Conservation (phyloP, 495 filamentous ascomycete species). For the Pseudoneurospora amorphoporcata region DNA sequence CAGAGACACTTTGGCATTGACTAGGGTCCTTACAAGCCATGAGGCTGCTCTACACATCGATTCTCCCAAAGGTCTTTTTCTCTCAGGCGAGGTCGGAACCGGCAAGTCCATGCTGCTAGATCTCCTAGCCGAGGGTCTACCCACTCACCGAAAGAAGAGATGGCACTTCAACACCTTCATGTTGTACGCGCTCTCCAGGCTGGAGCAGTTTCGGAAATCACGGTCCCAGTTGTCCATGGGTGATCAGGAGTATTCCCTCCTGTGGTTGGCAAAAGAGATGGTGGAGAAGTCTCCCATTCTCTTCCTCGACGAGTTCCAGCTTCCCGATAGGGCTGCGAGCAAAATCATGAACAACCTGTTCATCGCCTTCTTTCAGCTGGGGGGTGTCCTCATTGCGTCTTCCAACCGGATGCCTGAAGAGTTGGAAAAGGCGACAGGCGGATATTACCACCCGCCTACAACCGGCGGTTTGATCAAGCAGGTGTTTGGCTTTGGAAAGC, state of each 20-base stretch:
- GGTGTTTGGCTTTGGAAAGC: constrained; percentile 23
- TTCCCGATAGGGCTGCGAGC: constrained; percentile 56
- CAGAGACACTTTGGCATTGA: constrained; percentile 47
- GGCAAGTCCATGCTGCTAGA: constrained; percentile 65
- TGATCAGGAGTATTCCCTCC: constrained; percentile 43
- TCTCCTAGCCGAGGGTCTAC: constrained; percentile 56
- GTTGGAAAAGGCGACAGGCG: constrained; percentile 54
- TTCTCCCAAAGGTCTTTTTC: constrained; percentile 53
- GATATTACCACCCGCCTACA: constrained; percentile 43
- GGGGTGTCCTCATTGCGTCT: constrained; percentile 61
- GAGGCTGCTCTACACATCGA: constrained; percentile 52
- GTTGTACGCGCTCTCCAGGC: constrained; percentile 52
- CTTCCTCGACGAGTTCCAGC: constrained; percentile 66
- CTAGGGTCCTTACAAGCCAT: constrained; percentile 46
- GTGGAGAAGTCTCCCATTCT: constrained; percentile 56
- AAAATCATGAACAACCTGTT: constrained; percentile 63
- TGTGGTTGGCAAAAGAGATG: constrained; percentile 58
- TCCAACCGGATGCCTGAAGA: constrained; percentile 69
- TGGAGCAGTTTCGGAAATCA: constrained; percentile 47
- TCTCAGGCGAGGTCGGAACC: constrained; percentile 62
- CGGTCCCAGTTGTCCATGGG: constrained; percentile 12
- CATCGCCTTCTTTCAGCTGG: constrained; percentile 62
- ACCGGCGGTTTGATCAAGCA: constrained; percentile 40
- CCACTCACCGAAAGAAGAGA: constrained; percentile 52
- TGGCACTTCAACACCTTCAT: constrained; percentile 75